Conservation (phyloP, 805 yeast species). For the Torulaspora delbrueckii region DNA sequence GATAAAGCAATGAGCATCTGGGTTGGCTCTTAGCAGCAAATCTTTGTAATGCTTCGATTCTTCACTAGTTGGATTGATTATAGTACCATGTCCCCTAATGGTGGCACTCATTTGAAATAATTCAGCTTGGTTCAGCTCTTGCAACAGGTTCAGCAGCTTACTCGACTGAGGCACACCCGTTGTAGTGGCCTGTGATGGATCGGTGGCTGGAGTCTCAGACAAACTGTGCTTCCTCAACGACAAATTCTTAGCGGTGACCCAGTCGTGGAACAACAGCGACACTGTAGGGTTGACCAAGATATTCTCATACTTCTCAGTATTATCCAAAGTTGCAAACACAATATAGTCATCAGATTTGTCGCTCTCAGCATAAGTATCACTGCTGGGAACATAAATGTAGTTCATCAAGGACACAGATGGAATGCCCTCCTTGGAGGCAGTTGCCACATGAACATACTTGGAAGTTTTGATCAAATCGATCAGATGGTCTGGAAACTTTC, state of each 20-base stretch:
- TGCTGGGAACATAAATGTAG: slow-evolving; percentile 58
- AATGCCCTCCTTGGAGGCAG: slow-evolving; percentile 55
- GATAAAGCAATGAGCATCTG: slow-evolving; percentile 67
- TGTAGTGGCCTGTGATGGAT: slow-evolving; percentile 19
- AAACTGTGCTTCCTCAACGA: slow-evolving; percentile 30
- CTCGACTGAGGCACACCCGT: slow-evolving; percentile 33
- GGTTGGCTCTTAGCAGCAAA: slow-evolving; percentile 55
- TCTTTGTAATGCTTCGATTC: slow-evolving; percentile 58
- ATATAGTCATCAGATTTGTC: slow-evolving; percentile 45
- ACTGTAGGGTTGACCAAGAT: slow-evolving; percentile 68
- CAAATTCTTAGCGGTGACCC: slow-evolving; percentile 63
- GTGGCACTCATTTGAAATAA: slow-evolving; percentile 79
- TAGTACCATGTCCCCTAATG: slow-evolving; percentile 62
- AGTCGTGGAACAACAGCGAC: slow-evolving; percentile 82
- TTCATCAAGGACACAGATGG: slow-evolving; percentile 94
- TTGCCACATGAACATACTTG: slow-evolving; percentile 77
- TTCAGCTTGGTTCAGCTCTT: slow-evolving; percentile 74
- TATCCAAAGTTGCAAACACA: slow-evolving; percentile 64
- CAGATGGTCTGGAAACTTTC: slow-evolving; percentile 38
- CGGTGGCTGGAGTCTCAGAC: slow-evolving; percentile 32
- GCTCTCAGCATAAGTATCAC: slow-evolving; percentile 33
- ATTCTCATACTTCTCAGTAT: slow-evolving; percentile 72
- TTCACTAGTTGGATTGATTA: slow-evolving; percentile 43
- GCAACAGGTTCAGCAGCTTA: slow-evolving; percentile 55
- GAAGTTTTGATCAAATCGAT: slow-evolving; percentile 51